Percentiles rank a stretch among this genome's conserved stretches.
Evolutionary conservation across 2,329 filamentous ascomycete genomes (phyloP).

Genomic region (Cercospora janseana): DNA sequence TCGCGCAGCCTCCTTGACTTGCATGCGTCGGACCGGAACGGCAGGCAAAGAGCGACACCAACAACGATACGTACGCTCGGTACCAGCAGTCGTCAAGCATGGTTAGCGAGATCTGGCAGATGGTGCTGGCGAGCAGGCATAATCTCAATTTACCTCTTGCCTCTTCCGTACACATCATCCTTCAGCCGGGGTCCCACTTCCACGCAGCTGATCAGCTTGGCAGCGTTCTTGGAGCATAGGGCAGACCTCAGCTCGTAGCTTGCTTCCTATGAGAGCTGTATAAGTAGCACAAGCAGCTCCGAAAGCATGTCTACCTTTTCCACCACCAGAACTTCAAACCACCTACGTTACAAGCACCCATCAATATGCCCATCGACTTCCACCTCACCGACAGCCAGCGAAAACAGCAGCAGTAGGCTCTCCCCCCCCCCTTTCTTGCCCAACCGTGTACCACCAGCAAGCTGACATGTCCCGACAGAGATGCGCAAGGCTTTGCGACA

Average conservation of each 20-base stretch:
- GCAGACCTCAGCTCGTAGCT: neutral
- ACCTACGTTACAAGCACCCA: neutral
- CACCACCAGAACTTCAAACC: neutral
- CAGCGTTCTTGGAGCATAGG: neutral
- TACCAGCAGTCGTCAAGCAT: neutral
- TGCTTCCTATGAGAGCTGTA: neutral
- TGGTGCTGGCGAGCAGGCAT: neutral
- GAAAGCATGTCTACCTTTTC: neutral
- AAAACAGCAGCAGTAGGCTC: slow-evolving; percentile 7
- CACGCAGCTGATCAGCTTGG: slow-evolving; percentile 4
- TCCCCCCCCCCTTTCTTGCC: neutral
- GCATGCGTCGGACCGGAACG: neutral
- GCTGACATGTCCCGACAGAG: slow-evolving; percentile 8
- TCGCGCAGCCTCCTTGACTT: neutral
- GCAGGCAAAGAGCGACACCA: neutral
- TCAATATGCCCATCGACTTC: slow-evolving; percentile 14
- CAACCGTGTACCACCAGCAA: no score
- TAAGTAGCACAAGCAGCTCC: slow-evolving; percentile 1
- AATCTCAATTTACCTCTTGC: slow-evolving; percentile 6
- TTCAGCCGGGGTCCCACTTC: slow-evolving; percentile 1
- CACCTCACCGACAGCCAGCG: slow-evolving; percentile 9
- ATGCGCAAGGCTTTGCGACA: slow-evolving; percentile 32
- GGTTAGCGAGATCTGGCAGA: neutral
- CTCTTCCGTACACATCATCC: slow-evolving; percentile 10
- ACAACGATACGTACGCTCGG: no score